Evolutionary conservation across 257 asterid species (phyloP), one percentile per base, ranked within the genome.

Genomic region (Capsicum baccatum): DNA sequence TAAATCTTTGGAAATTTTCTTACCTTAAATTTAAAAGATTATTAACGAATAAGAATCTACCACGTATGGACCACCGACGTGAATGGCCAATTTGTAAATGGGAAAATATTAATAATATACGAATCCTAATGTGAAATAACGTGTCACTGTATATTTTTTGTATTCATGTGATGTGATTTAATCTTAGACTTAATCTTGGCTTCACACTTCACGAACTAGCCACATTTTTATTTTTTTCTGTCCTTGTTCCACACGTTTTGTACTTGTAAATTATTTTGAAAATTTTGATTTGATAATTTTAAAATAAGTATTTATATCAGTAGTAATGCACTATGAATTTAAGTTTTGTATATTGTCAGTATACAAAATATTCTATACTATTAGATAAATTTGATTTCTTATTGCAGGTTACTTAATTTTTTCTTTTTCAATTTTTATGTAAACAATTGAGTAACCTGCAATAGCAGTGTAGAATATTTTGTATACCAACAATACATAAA

Each of bases 1-100:
- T 13, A 63, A 88, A 79, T 86, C 89, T 86, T 80, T 91, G 85
- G 70, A 87, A 76, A 8, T 21, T 52, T 21, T 11, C 47, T 76
- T 76, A 2, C 47, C 21, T 50, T 19, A 13, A 9, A n/a, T 74
- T 74, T 6, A 48, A 10, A 73, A 11, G 8, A 6, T 2, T 74
- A 15, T 13, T 3, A 26, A 13, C 81, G 48, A 76, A 52, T 76
- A 52, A 52, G 50, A 76, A 76, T 52, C 8, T 14, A 26, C 8
- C 81, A 52, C 81, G 26, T 76, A 6, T 13, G 48, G 48, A 52
- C 26, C 8, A 76, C 8, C 42, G 5, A 52, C 48, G 60, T 76
- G 63, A 63, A 76, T 37, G 21, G 44, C 14, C 63, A 76, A 76
- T 76, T n/a, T 76, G 63, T 52, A 12, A 74, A 26, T 21, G 26